Base-by-base conservation (phyloP, 192 early-diverging fungal species). In the Coemansia sp. region DNA sequence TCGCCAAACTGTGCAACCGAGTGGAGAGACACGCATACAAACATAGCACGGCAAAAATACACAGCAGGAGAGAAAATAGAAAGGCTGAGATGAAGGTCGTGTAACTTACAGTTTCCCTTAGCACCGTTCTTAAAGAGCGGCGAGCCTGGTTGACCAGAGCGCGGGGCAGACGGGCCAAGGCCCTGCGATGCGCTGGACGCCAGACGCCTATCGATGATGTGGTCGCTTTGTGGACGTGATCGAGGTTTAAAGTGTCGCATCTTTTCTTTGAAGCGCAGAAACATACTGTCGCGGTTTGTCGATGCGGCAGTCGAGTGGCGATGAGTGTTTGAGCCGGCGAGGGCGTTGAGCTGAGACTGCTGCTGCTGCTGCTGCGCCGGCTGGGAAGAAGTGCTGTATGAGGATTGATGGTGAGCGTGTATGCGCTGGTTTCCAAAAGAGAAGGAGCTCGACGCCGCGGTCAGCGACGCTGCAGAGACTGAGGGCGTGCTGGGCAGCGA, bases 201-300 rank as follows among this genome's bases (percentile, higher is more conserved):
- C 38, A 58, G 23, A 31, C 67, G 53, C 21, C 54, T 64, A 56
- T 78, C 76, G 7, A 71, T 41, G 30, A 78, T 54, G 54, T 73
- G 65, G 62, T 78, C 76, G 66, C 76, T 78, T 48, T 73, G 76
- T 9, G 76, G 76, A 2, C 76, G 28, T 50, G 76, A 78, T 68
- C 70, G 62, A 16, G 69, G 69, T 55, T 78, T 78, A 32, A 78
- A 58, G 22, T 54, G 60, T 63, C 66, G 72, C 67, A 78, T 78
- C 70, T 78, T 78, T 38, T 78, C 76, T 51, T 78, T 78, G 26
- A 78, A 58, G 14, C 76, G 76, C 47, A 72, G 64, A 56, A 78
- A 78, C 76, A 78, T 73, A 64, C 76, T 78, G 63, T 78, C 76
- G 55, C 76, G 76, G 69, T 58, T 78, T 24, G 24, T 60, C 49